Evolutionary conservation across 805 yeast species (phyloP), one percentile per base, ranked within the genome.

Genomic region (Schizosaccharomyces lindneri): DNA sequence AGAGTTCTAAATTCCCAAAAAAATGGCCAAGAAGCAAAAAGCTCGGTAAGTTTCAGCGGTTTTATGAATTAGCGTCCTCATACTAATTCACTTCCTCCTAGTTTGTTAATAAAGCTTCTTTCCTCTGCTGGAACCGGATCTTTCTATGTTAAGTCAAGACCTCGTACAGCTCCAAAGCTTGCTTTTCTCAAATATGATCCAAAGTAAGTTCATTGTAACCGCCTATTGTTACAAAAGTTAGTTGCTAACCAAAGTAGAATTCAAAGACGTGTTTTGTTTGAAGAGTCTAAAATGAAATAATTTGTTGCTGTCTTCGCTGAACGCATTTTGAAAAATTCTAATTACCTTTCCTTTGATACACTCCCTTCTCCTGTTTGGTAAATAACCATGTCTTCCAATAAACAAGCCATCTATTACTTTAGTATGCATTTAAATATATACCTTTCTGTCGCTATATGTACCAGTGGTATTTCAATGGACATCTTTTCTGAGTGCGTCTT

Each of bases 111-210:
- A 1, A 57, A 57, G 46, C 46, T 57, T 21, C 29, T 57, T 11
- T 57, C 60, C 48, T 19, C 60, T 7, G 60, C 60, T 21, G 48
- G 43, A 19, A 57, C 60, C 21, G 60, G 60, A 3, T 57, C n/a
- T n/a, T 57, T 57, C 17, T 57, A 57, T 17, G 48, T 41, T 19
- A n/a, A 19, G 13, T 29, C 29, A 11, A 39, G 60, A 17, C 43
- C 60, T 9, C 43, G 46, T 6, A n/a, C 48, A 4, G 48, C 43
- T 29, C 31, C 60, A 17, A 57, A 57, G 43, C 43, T 57, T 13
- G 15, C 41, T 41, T 57, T 57, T 36, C 31, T 57, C 11, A 57
- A 57, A 41, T 57, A 36, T 21, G 60, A 57, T 41, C 60, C 60
- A n/a, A 57, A 32, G 60, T 51, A 51, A 29, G 57, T 29, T 2